Conservation (phyloP, 495 filamentous ascomycete species). For the Daldinia vernicosa region DNA sequence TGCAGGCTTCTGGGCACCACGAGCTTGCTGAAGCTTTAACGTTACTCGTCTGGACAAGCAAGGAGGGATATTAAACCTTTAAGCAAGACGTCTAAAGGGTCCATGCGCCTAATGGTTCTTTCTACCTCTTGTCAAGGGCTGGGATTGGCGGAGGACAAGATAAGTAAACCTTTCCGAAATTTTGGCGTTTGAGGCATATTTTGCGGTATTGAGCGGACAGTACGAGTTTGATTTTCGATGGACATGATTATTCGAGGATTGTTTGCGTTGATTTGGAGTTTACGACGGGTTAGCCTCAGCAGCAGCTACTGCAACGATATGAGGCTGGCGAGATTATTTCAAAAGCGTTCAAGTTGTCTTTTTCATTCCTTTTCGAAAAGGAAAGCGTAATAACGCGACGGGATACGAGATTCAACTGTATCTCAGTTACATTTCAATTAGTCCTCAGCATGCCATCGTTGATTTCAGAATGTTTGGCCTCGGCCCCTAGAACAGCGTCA, state of each 20-base stretch:
- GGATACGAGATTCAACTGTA: neutral
- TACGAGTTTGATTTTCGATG: neutral
- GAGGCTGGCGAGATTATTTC: neutral
- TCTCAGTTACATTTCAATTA: neutral
- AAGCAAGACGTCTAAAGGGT: too few species aligned
- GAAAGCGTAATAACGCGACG: neutral
- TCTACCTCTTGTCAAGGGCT: neutral
- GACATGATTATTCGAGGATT: neutral
- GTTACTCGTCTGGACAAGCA: too few species aligned
- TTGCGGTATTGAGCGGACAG: neutral
- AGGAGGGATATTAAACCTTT: neutral
- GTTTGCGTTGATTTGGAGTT: neutral
- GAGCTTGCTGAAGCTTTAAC: too few species aligned
- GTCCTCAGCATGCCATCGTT: neutral
- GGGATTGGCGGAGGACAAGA: neutral
- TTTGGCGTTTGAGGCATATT: neutral
- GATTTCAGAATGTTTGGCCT: neutral
- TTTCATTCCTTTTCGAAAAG: neutral
- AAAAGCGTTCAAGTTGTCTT: neutral
- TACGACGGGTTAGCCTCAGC: neutral
- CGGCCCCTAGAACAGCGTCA: conserved; percentile 1
- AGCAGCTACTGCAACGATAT: neutral
- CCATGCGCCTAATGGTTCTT: too few species aligned
- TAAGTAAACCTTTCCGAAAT: too few species aligned
- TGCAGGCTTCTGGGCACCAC: too few species aligned